Base-by-base conservation (phyloP, 306 rosid species). In the Vigna hirtella region DNA sequence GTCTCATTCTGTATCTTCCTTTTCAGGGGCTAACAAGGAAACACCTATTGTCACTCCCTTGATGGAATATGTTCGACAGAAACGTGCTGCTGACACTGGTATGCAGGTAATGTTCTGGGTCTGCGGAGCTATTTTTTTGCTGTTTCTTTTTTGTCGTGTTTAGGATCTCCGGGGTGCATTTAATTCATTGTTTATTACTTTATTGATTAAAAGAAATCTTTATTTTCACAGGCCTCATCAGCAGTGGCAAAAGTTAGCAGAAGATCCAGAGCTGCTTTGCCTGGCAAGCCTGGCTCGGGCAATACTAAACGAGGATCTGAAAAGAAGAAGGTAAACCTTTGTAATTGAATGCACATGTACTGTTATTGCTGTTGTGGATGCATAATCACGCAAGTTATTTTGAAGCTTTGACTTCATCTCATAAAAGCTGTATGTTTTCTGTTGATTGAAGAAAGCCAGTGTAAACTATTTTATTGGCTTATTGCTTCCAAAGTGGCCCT, bases 1-100 rank as follows among this genome's bases (percentile, higher is more conserved):
- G 15, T 66, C 70, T 77, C 10, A 76, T 77, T 40, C 53, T 66
- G 12, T 55, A 36, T 57, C 32, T 69, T 83, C 61, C 77, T 86
- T 80, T 83, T 22, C 30, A 95, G 99, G 96, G 57, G 81, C 79
- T 82, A 86, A 84, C 63, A 95, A 93, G 87, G 99, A 89, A 79
- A 7, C 89, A 79, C 92, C 85, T 53, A 82, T 91, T 50, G 90
- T 95, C 64, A 95, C 99, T 13, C 97, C 99, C 62, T 79, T 95
- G 40, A 95, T 95, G 99, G 98, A 93, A 83, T 95, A 83, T 86
- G 72, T 95, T 73, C 98, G 99, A 57, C 96, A 87, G 65, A 95
- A 78, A 79, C 96, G 97, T 73, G 83, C 92, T 40, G 67, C 80
- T 57, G 96, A 64, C 73, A 83, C 78, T 79, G 96, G 93, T 74